Evolutionary conservation across 805 yeast species (phyloP).

Genomic region (Kodamaea lidongshanica): DNA sequence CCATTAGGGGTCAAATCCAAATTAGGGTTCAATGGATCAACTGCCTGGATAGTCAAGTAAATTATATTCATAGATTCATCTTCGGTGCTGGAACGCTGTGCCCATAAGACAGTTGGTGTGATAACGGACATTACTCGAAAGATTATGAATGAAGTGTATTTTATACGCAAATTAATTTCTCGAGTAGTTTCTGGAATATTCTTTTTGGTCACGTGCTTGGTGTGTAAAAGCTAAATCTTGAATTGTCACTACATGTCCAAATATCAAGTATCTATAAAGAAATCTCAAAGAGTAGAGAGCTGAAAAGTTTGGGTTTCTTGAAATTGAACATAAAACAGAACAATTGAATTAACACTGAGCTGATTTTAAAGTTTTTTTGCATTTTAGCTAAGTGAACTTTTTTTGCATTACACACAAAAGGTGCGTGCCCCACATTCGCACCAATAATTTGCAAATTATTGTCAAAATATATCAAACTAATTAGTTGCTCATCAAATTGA

Average conservation of each 20-base stretch:
- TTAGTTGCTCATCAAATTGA: no score
- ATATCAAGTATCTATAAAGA: no score
- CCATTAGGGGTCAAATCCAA: slow-evolving; percentile 53
- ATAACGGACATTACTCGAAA: slow-evolving; percentile 15
- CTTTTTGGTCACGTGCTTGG: neutral
- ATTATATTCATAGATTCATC: slow-evolving; percentile 71
- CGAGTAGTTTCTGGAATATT: neutral
- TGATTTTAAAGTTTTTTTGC: neutral
- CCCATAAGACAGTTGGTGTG: slow-evolving; percentile 74
- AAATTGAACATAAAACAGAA: no score
- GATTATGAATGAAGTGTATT: no score
- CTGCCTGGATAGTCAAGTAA: slow-evolving; percentile 65
- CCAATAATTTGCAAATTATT: no score
- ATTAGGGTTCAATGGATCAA: slow-evolving; percentile 60
- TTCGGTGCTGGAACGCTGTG: slow-evolving; percentile 82
- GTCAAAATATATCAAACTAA: no score
- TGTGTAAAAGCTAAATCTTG: no score
- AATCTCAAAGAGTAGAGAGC: no score
- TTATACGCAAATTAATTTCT: neutral
- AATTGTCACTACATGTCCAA: no score
- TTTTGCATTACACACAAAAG: neutral
- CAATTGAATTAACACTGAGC: no score
- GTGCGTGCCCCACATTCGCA: no score
- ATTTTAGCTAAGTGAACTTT: neutral
- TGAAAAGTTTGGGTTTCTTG: no score